Conservation (phyloP, 345 rosid genomes). For the Lepidium africanum region DNA sequence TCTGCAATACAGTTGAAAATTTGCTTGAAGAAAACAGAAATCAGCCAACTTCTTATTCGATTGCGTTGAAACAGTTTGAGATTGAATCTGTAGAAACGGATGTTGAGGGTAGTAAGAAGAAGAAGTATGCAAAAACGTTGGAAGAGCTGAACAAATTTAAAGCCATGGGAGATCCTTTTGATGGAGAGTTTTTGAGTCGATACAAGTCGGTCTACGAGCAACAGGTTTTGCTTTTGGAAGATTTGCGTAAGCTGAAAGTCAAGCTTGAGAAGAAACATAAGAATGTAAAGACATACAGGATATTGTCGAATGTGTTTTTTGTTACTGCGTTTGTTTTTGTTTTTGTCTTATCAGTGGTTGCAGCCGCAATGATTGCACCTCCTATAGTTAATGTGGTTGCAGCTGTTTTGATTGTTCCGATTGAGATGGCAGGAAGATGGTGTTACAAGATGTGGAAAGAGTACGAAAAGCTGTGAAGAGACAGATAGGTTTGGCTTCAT, state of each 20-base stretch:
- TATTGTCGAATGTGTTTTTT: slow-evolving; percentile 54
- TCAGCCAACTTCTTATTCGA: too few species aligned
- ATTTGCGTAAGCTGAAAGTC: slow-evolving; percentile 32
- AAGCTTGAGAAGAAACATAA: slow-evolving; percentile 63
- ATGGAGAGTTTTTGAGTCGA: slow-evolving; percentile 39
- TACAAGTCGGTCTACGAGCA: slow-evolving; percentile 37
- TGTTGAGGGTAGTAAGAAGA: background rate
- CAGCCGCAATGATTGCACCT: slow-evolving; percentile 60
- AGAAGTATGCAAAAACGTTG: slow-evolving; percentile 44
- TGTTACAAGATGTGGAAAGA: slow-evolving; percentile 33
- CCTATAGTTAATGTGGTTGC: slow-evolving; percentile 48
- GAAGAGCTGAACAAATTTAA: slow-evolving; percentile 49
- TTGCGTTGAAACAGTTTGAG: too few species aligned
- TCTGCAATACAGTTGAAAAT: too few species aligned
- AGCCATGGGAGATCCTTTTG: slow-evolving; percentile 60
- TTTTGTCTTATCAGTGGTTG: slow-evolving; percentile 59
- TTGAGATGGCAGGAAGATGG: too few species aligned
- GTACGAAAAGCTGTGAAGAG: slow-evolving; percentile 37
- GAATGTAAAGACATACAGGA: slow-evolving; percentile 43
- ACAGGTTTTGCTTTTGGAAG: slow-evolving; percentile 41
- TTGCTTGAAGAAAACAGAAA: too few species aligned
- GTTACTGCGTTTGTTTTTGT: slow-evolving; percentile 52
- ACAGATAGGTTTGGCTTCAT: slow-evolving; percentile 32
- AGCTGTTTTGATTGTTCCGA: slow-evolving; percentile 29
- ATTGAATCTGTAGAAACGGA: too few species aligned